Evolutionary conservation across 768 basidiomycete species (phyloP).

Genomic region (Tylopilus plumbeoviolaceoides): DNA sequence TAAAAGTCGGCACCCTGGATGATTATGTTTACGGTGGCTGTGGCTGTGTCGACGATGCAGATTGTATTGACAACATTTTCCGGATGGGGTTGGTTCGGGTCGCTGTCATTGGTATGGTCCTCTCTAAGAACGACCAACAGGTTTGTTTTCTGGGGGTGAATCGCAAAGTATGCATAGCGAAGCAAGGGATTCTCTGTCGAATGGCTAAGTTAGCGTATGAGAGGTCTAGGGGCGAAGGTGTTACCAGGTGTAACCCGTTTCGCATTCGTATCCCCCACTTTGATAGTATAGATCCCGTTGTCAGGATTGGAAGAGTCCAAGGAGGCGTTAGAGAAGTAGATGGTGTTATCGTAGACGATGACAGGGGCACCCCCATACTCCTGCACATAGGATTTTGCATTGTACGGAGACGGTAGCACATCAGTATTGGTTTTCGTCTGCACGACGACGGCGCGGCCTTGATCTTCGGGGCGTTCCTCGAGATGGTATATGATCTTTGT

Average conservation of each 20-base stretch:
- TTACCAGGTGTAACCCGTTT: slow-evolving; percentile 55
- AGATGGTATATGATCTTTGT: slow-evolving; percentile 47
- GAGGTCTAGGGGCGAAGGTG: not conserved
- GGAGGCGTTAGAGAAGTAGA: slow-evolving; percentile 55
- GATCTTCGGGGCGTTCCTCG: slow-evolving; percentile 46
- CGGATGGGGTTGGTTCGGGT: not conserved
- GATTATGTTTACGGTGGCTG: slow-evolving; percentile 38
- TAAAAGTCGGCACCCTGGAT: slow-evolving; percentile 60
- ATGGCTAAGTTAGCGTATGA: not conserved
- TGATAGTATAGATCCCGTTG: slow-evolving; percentile 45
- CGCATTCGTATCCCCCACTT: slow-evolving; percentile 18
- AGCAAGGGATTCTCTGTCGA: slow-evolving; percentile 25
- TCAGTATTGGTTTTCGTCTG: slow-evolving; percentile 41
- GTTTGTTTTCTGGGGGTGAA: slow-evolving; percentile 47
- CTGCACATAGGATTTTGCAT: slow-evolving; percentile 51
- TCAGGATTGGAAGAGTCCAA: slow-evolving; percentile 21
- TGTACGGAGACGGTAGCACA: slow-evolving; percentile 49
- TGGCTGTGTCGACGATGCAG: slow-evolving; percentile 46
- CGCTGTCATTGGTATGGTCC: slow-evolving; percentile 48
- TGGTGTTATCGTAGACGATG: slow-evolving; percentile 40
- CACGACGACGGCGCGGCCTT: slow-evolving; percentile 50
- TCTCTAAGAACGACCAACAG: slow-evolving; percentile 59
- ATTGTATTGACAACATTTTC: slow-evolving; percentile 45
- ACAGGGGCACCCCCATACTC: slow-evolving; percentile 70
- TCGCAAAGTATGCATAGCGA: slow-evolving; percentile 47